Conservation (phyloP, 2,329 filamentous ascomycete species). For the Pyrenochaeta sp. region DNA sequence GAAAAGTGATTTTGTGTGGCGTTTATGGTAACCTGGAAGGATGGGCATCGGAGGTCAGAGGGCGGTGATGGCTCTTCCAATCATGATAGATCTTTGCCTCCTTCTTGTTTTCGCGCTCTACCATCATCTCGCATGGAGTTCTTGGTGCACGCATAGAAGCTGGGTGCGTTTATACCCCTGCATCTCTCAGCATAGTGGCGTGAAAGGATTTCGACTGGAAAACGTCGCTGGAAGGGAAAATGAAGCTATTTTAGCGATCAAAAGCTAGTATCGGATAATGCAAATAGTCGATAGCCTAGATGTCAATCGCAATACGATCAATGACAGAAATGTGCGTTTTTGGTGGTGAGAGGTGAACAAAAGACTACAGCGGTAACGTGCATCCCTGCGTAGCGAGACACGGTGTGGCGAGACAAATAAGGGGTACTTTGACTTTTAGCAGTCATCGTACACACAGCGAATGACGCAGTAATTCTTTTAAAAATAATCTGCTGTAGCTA, state of each 20-base stretch:
- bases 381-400: no score
- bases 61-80: not conserved
- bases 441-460: no score
- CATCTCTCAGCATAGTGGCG: not conserved
- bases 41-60: not conserved
- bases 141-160: conserved; percentile 8
- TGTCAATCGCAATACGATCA: not conserved
- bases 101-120: not conserved
- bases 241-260: no score
- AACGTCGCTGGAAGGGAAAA: no score
- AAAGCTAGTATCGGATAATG: not conserved
- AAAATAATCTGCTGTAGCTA: no score
- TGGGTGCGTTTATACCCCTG: conserved; percentile 21
- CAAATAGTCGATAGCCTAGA: not conserved
- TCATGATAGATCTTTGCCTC: not conserved
- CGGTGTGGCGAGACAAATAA: no score
- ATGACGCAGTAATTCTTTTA: no score
- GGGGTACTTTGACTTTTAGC: no score
- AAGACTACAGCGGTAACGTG: no score
- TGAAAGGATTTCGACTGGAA: not conserved
- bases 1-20: conserved; percentile 26
- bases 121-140: conserved; percentile 14
- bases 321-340: not conserved
- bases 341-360: not conserved
- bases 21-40: conserved; percentile 2